Evolutionary conservation across 2,329 filamentous ascomycete genomes (phyloP), one percentile per base, ranked within the genome.

Genomic region (Colletotrichum euphorbiae): DNA sequence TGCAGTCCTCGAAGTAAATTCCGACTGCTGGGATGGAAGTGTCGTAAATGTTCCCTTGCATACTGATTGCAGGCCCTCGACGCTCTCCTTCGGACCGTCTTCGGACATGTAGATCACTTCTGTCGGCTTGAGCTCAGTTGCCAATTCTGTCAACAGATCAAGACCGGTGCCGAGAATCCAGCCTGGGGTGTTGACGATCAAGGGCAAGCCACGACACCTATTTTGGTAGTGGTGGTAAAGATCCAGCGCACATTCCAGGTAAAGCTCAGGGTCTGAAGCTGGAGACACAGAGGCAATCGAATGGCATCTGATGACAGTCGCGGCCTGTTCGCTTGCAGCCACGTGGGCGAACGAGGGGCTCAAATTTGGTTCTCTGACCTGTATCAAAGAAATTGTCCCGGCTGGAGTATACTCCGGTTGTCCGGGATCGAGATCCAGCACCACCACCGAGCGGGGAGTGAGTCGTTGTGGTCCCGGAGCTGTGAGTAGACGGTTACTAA

Each of bases 351-450:
- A 94, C 0, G 91, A 83, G 1, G 91, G 87, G 0, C 88, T 85
- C 5, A 94, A 80, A 57, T 93, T 89, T 0, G 90, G 87, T 33
- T 83, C 78, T 1, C 80, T 82, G 11, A 94, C 78, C 31, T 87
- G 82, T 13, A 90, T 80, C 4, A 95, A 85, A 1, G 91, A 92
- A 19, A 95, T 74, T 13, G 91, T 89, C 0, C 92, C 92, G 0
- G 90, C 87, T 1, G 90, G 84, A 0, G 87, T 87, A 75, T 91
- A 94, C 74, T 94, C 92, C 3, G 92, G 91, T 73, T 94, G 92
- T 0, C 90, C 90, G 1, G 91, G 91, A 74, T 96, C 92, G 9
- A 95, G 82, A 72, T 71, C 93, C 6, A 96, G 83, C n/a, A 91
- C 81, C 62, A 83, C 84, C 28, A 91, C 81, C 15, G 75, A 74